Conservation (phyloP, 2,329 filamentous ascomycete genomes). For the Clonostachys chloroleuca region DNA sequence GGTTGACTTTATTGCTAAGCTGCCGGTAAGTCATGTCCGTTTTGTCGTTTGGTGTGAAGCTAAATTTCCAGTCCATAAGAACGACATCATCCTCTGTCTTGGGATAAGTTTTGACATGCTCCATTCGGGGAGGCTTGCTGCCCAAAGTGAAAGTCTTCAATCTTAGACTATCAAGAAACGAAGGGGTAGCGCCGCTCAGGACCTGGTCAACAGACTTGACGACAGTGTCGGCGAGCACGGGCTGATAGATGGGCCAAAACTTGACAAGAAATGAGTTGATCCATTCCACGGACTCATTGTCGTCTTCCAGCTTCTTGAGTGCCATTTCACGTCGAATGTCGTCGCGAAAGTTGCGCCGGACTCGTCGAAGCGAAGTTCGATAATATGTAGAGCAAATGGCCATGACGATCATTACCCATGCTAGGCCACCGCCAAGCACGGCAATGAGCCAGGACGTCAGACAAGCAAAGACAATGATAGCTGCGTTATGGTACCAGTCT, state of each 20-base stretch:
- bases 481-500: slow-evolving; percentile 99
- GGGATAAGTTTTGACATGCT: slow-evolving; percentile 97
- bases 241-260: slow-evolving; percentile 98
- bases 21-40: slow-evolving; percentile 88
- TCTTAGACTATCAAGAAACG: slow-evolving; percentile 89
- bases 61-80: slow-evolving; percentile 99
- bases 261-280: slow-evolving; percentile 98
- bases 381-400: slow-evolving; percentile 92
- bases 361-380: slow-evolving; percentile 86
- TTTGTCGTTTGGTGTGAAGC: slow-evolving; percentile 93
- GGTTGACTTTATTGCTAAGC: slow-evolving; percentile 92
- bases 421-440: slow-evolving; percentile 83
- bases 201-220: slow-evolving; percentile 95
- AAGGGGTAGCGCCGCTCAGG: slow-evolving; percentile 83
- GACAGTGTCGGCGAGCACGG: slow-evolving; percentile 86
- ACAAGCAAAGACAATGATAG: slow-evolving; percentile 89
- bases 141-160: slow-evolving; percentile 92
- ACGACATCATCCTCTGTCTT: slow-evolving; percentile 93
- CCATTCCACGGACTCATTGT: slow-evolving; percentile 93
- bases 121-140: slow-evolving; percentile 90
- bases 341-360: slow-evolving; percentile 93
- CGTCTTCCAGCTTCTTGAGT: slow-evolving; percentile 81
- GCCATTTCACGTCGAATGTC: slow-evolving; percentile 87
- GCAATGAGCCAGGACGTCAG: slow-evolving; percentile 87
- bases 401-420: slow-evolving; percentile 93